Conservation (phyloP, 768 basidiomycete species). For the Cyclocybe aegerita region DNA sequence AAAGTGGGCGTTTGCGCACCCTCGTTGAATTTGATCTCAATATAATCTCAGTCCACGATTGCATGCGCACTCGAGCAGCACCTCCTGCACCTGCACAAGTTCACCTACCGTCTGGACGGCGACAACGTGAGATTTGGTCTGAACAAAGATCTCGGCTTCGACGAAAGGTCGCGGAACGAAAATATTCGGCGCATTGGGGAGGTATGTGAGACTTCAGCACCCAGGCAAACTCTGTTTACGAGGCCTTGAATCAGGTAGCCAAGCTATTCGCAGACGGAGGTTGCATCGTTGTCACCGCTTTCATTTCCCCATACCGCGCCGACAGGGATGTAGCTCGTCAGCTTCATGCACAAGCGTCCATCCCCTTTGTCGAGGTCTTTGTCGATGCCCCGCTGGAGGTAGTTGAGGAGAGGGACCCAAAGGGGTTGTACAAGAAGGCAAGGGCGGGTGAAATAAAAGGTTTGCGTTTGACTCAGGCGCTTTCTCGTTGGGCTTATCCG, state of each 20-base stretch:
- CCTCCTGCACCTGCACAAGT: slow-evolving; percentile 82
- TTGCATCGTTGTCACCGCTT: slow-evolving; percentile 88
- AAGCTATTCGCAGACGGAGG: slow-evolving; percentile 90
- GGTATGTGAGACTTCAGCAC: slow-evolving; percentile 41
- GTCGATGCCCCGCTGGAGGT: slow-evolving; percentile 88
- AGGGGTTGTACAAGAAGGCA: slow-evolving; percentile 97
- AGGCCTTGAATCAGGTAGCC: slow-evolving; percentile 64
- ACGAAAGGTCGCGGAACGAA: slow-evolving; percentile 87
- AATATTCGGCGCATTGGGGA: slow-evolving; percentile 98
- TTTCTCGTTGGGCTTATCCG: not conserved
- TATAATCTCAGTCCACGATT: slow-evolving; percentile 76
- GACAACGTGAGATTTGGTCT: slow-evolving; percentile 95
- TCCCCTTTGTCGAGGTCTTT: slow-evolving; percentile 93
- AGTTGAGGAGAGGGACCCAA: slow-evolving; percentile 92
- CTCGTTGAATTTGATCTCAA: not conserved
- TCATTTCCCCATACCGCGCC: slow-evolving; percentile 95
- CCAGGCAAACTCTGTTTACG: not conserved
- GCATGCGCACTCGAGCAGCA: slow-evolving; percentile 97
- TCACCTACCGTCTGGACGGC: slow-evolving; percentile 91
- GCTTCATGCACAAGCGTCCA: slow-evolving; percentile 68
- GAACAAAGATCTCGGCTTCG: slow-evolving; percentile 95
- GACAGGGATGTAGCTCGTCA: slow-evolving; percentile 83
- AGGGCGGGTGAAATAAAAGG: slow-evolving; percentile 95
- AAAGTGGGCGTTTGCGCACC: slow-evolving; percentile 54
- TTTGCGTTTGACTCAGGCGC: slow-evolving; percentile 25